Conservation (phyloP, 352 stramenopile genomes). For the Elongisporangium senticosum region DNA sequence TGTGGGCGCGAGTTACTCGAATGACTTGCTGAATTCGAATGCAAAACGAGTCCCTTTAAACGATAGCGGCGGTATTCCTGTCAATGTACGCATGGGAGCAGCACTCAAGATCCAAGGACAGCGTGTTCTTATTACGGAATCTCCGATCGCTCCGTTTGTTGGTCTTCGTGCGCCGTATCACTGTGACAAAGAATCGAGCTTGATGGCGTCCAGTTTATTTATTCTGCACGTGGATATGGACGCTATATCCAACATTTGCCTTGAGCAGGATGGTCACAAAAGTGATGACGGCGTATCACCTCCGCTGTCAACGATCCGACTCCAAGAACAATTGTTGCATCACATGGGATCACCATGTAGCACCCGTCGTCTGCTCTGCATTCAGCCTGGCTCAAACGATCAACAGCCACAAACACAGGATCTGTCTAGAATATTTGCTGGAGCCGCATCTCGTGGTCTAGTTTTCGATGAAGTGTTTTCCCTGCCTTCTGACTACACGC, state of each 20-base stretch:
- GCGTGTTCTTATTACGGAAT: conserved; percentile 19
- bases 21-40: conserved; percentile 37
- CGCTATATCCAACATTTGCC: conserved; percentile 4
- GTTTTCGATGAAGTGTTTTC: not conserved
- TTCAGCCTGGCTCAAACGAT: conserved; percentile 4
- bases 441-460: not conserved
- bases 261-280: not conserved
- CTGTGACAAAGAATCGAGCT: not conserved
- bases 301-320: conserved; percentile 12
- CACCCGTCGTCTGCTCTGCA: conserved; percentile 22
- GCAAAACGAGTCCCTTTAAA: conserved; percentile 11
- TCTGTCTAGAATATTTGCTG: not conserved
- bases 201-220: conserved; percentile 13
- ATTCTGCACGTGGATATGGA: conserved; percentile 24
- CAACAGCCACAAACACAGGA: not conserved
- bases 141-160: conserved; percentile 19
- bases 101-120: conserved; percentile 36
- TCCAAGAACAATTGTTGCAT: conserved; percentile 21
- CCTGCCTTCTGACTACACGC: not conserved
- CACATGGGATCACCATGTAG: conserved; percentile 16
- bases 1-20: conserved; percentile 59
- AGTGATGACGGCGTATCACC: not conserved
- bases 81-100: conserved; percentile 24
- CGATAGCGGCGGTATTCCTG: conserved; percentile 14
- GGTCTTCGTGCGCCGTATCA: not conserved